Evolutionary conservation across 345 rosid genomes (phyloP), one percentile per base, ranked within the genome.

Genomic region (Boechera divaricarpa): DNA sequence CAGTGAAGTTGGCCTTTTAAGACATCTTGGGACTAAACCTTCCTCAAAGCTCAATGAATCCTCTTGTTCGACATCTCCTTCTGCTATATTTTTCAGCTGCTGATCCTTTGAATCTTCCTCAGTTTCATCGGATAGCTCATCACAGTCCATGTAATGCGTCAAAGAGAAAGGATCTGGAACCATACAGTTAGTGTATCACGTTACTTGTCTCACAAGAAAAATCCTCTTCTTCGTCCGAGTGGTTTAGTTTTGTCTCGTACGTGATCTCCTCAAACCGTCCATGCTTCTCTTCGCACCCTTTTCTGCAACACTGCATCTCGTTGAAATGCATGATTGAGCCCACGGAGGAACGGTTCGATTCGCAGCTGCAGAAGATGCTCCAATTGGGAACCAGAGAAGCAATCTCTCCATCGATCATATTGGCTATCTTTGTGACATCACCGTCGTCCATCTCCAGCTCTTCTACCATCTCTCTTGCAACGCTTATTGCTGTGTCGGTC

Each of bases 391-490:
- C 97, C 71, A 95, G 74, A 49, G 90, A 85, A 69, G 86, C 82
- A 60, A 95, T 90, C 83, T 91, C 99, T 38, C 89, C 94, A 60
- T 95, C 96, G 5, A 95, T 95, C 89, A 88, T 92, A 31, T 87
- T 89, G 2, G 99, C 91, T 73, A 95, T 95, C 63, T 85, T 89
- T 6, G 87, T 87, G 75, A 84, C 96, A 24, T 92, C 97, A 55
- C 85, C 91, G 73, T 87, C 92, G 4, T 84, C 88, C 56, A 95
- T 87, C 79, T 95, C 99, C 64, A 95, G 84, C 63, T 95, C 99
- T 2, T 90, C 89, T 32, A 92, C 93, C 99, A 95, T 95, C 82
- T 95, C 99, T n/a, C 86, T 85, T 28, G 99, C 96, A 41, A 95
- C 99, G 35, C 90, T 91, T 35, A 88, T 76, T 16, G 99, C 98